These are phyloP conservation scores for Penicillium sclerotiorum DNA, from an alignment of 2,329 filamentous ascomycete species.

Conservation along the genomic window DNA sequence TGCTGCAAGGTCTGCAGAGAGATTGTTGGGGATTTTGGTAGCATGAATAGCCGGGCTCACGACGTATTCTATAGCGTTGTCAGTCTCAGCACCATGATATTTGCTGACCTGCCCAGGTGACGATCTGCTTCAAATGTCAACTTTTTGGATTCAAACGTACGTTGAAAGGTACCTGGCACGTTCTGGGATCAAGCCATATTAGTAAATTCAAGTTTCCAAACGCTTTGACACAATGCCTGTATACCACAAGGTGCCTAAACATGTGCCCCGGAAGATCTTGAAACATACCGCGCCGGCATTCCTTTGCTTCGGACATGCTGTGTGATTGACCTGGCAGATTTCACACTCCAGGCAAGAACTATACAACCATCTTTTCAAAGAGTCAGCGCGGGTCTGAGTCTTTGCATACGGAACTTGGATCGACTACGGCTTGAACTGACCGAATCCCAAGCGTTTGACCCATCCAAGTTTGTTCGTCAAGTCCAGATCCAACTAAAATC, in stretches of 20 bases:
- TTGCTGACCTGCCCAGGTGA: too few species aligned
- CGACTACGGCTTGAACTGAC: slow-evolving; percentile 19
- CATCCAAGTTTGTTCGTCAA: slow-evolving; percentile 33
- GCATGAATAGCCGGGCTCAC: slow-evolving; percentile 39
- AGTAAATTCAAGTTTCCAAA: not conserved
- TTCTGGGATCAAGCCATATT: slow-evolving; percentile 25
- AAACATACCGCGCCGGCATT: slow-evolving; percentile 40
- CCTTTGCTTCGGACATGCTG: slow-evolving; percentile 41
- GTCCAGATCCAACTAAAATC: slow-evolving; percentile 28
- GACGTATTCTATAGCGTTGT: slow-evolving; percentile 42
- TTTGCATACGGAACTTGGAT: too few species aligned
- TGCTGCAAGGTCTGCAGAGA: slow-evolving; percentile 36
- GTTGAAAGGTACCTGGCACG: slow-evolving; percentile 43
- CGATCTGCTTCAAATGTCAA: too few species aligned
- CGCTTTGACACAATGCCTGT: too few species aligned
- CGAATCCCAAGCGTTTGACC: slow-evolving; percentile 36
- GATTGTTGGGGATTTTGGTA: slow-evolving; percentile 37
- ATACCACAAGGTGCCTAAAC: too few species aligned
- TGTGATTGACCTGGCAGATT: slow-evolving; percentile 42
- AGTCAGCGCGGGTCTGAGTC: not conserved
- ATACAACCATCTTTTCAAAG: slow-evolving; percentile 37
- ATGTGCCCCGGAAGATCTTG: not conserved
- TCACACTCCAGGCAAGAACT: slow-evolving; percentile 43
- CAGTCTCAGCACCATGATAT: not conserved
- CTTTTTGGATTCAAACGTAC: slow-evolving; percentile 17